A percentile compares a stretch with the other conserved stretches of the same genome.
These are phyloP conservation scores for Onygenales sp. DNA, from an alignment of 2,329 filamentous ascomycete species.

Conservation along the genomic window DNA sequence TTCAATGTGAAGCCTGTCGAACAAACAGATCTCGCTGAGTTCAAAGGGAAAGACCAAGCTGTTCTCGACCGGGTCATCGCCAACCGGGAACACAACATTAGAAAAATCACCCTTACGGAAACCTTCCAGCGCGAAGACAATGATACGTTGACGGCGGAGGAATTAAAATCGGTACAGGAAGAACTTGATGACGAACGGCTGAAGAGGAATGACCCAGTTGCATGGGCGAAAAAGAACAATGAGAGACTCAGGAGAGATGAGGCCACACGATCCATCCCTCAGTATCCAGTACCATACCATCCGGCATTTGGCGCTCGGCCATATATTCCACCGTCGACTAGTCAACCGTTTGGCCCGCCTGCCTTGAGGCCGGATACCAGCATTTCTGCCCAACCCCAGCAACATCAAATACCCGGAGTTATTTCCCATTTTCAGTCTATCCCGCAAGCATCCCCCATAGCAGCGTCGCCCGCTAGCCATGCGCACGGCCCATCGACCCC, in stretches of 20 bases:
- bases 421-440: background rate
- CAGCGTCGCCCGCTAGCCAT: background rate
- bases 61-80: conserved; percentile 51
- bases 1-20: conserved; percentile 45
- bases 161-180: conserved; percentile 46
- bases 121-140: conserved; percentile 63
- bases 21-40: conserved; percentile 44
- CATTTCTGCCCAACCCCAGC: background rate
- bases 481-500: background rate
- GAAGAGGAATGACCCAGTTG: conserved; percentile 26
- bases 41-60: conserved; percentile 48
- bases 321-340: background rate
- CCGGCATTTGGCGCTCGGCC: background rate
- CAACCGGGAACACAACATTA: conserved; percentile 16
- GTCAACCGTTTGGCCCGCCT: conserved; percentile 13
- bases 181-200: conserved; percentile 33
- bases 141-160: conserved; percentile 53
- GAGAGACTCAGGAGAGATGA: conserved; percentile 7
- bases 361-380: conserved; percentile 17
- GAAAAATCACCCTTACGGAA: conserved; percentile 55
- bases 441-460: background rate
- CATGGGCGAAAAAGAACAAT: conserved; percentile 18
- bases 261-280: background rate
- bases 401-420: too few relatives aligned
- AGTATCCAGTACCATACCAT: background rate